Evolutionary conservation across 139 green algal species (phyloP).

Genomic region (Chlamydomonas eustigma): DNA sequence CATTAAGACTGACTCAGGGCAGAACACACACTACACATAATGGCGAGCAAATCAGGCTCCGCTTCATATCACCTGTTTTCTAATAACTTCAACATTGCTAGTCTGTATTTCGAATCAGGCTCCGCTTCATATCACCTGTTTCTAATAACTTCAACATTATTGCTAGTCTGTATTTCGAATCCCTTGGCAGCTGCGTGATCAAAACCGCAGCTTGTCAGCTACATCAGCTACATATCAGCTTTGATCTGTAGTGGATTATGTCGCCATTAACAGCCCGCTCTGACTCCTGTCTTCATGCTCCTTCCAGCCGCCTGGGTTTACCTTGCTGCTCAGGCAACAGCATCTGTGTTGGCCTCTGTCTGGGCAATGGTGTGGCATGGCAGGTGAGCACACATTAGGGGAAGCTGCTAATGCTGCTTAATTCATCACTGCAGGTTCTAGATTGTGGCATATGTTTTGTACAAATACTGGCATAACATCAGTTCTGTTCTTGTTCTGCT

Average conservation of each 20-base stretch:
- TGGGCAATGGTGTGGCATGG: constrained; percentile 29
- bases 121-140: neutral
- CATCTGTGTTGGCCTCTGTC: constrained; percentile 11
- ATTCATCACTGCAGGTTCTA: neutral
- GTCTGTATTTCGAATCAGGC: neutral
- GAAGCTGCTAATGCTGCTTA: neutral
- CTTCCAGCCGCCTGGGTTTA: constrained; percentile 26
- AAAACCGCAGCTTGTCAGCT: too few relatives aligned
- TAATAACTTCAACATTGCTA: too few relatives aligned
- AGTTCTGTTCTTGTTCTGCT: too few relatives aligned
- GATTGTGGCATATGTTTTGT: neutral
- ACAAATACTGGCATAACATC: too few relatives aligned
- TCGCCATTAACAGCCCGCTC: neutral
- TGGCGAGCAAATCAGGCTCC: too few relatives aligned
- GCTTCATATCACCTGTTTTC: too few relatives aligned
- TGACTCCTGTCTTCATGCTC: neutral
- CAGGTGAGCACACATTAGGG: neutral
- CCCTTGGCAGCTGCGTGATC: neutral
- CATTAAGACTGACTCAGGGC: too few relatives aligned
- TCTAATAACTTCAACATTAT: neutral
- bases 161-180: neutral
- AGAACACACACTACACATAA: too few relatives aligned
- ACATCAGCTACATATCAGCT: too few relatives aligned
- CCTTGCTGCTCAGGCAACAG: constrained; percentile 30
- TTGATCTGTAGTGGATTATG: neutral